Percentiles rank a stretch among this genome's conserved stretches.
Evolutionary conservation across 805 yeast species (phyloP).

Genomic region (Candida quercuum): DNA sequence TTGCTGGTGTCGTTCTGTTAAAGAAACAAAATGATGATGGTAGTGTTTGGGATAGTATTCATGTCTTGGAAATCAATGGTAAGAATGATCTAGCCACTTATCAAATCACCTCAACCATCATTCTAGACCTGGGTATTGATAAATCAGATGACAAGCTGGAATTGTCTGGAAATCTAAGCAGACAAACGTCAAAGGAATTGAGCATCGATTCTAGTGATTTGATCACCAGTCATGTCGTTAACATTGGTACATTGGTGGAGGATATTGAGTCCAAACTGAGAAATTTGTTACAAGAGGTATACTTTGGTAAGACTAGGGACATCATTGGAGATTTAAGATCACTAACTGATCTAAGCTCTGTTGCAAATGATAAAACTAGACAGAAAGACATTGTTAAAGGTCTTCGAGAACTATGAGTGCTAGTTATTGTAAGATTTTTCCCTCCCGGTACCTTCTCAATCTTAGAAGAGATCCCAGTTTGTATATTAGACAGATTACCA

Average conservation of each 20-base stretch:
- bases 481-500: too few species aligned
- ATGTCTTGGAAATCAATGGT: slow-evolving; percentile 73
- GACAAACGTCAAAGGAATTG: slow-evolving; percentile 65
- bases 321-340: slow-evolving; percentile 68
- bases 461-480: too few species aligned
- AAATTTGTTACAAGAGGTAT: slow-evolving; percentile 85
- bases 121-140: slow-evolving; percentile 51
- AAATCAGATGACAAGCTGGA: slow-evolving; percentile 34
- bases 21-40: slow-evolving; percentile 54
- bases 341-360: slow-evolving; percentile 14
- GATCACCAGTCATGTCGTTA: slow-evolving; percentile 64
- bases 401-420: slow-evolving; percentile 26
- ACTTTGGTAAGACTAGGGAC: slow-evolving; percentile 91
- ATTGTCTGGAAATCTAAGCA: slow-evolving; percentile 78
- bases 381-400: slow-evolving; percentile 33
- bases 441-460: too few species aligned
- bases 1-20: slow-evolving; percentile 88
- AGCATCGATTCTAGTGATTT: slow-evolving; percentile 36
- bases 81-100: slow-evolving; percentile 42
- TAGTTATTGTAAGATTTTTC: too few species aligned
- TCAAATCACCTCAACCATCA: slow-evolving; percentile 81
- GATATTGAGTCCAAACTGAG: slow-evolving; percentile 85
- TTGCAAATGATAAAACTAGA: slow-evolving; percentile 21
- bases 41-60: slow-evolving; percentile 81
- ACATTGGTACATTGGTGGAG: slow-evolving; percentile 81